Percentiles rank a stretch among this genome's conserved stretches.
Conservation (phyloP, 495 filamentous ascomycete species). For the Aspergillus asperescens region DNA sequence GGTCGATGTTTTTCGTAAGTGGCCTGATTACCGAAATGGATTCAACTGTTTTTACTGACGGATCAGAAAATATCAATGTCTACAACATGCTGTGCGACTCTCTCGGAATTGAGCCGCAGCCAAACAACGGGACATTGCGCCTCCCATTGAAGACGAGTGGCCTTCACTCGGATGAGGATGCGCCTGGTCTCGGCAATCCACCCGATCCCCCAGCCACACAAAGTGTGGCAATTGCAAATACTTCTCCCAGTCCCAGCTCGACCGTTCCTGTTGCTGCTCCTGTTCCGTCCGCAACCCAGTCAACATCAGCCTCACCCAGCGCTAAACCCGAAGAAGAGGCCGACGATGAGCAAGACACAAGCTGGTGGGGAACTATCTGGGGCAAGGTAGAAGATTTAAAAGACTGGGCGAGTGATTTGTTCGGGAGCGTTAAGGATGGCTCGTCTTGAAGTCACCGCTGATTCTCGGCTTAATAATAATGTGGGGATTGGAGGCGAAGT, state of each 20-base stretch:
- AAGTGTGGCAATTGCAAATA: background rate
- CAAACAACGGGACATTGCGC: constrained; percentile 85
- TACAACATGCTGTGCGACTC: constrained; percentile 93
- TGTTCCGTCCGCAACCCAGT: constrained; percentile 7
- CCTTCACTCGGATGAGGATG: constrained; percentile 52
- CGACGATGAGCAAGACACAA: constrained; percentile 16
- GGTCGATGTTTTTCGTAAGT: constrained; percentile 79
- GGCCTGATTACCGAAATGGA: background rate
- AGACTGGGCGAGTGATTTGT: constrained; percentile 36
- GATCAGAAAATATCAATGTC: constrained; percentile 81
- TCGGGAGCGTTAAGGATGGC: constrained; percentile 33
- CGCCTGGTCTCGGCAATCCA: constrained; percentile 30
- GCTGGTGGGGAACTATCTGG: constrained; percentile 33
- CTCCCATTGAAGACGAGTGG: constrained; percentile 68
- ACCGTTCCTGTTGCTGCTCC: background rate
- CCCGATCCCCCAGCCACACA: constrained; percentile 32
- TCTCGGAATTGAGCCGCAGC: constrained; percentile 57
- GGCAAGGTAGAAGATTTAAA: constrained; percentile 34
- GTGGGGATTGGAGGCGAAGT: background rate
- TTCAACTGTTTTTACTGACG: background rate
- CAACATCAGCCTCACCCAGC: background rate
- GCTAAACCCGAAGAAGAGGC: constrained; percentile 18
- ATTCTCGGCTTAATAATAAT: background rate
- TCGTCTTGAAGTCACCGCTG: constrained; percentile 15
- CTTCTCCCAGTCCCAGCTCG: background rate